Evolutionary conservation across 78 protist genomes (phyloP).

Genomic region (Monosiga brevicollis): DNA sequence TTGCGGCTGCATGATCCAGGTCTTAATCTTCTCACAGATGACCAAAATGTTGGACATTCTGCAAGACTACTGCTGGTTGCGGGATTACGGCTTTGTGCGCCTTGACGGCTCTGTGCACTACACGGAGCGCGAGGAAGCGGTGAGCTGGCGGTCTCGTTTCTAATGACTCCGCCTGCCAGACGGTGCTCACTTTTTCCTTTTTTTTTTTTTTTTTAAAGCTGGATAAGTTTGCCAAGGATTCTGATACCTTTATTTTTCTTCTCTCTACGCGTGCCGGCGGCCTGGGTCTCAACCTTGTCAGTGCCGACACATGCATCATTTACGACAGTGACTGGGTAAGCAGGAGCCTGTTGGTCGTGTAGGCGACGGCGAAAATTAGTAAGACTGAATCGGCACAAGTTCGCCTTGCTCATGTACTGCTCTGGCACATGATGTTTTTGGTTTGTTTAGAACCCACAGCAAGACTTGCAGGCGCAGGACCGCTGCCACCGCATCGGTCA

Average conservation of each 20-base stretch:
- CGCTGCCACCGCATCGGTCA: conserved; percentile 98
- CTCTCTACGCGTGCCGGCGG: conserved; percentile 98
- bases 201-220: conserved; percentile 29
- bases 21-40: conserved; percentile 67
- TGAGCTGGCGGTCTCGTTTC: conserved; percentile 33
- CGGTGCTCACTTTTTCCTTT: too few species aligned
- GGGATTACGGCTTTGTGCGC: conserved; percentile 31
- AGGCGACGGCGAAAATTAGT: too few species aligned
- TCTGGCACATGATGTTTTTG: neutral
- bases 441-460: conserved; percentile 61
- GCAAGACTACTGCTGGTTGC: conserved; percentile 33
- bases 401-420: neutral
- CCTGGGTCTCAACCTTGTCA: conserved; percentile 91
- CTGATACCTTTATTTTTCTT: conserved; percentile 62
- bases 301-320: conserved; percentile 93
- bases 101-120: conserved; percentile 51
- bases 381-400: too few species aligned
- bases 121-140: conserved; percentile 25
- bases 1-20: too few species aligned
- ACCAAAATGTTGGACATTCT: conserved; percentile 56
- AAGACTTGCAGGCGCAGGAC: conserved; percentile 75
- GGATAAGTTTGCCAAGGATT: conserved; percentile 6
- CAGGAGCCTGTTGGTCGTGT: too few species aligned
- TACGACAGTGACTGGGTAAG: conserved; percentile 94
- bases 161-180: too few species aligned